Evolutionary conservation across 1,284 basidiomycete genomes (phyloP).

Genomic region (Puccinia polysora): DNA sequence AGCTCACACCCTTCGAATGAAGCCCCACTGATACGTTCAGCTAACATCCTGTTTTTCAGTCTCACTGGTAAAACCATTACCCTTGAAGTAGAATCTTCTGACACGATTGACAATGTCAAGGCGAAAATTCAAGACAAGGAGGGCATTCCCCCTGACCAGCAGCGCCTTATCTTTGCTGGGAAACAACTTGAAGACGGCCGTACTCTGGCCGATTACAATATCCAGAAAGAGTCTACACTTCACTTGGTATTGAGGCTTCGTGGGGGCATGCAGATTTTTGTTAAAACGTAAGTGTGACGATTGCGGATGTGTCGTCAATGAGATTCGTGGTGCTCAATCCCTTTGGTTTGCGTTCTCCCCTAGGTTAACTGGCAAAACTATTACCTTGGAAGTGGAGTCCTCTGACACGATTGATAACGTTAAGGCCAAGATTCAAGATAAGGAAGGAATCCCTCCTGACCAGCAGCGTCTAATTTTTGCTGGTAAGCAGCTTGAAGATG

Average conservation of each 20-base stretch:
- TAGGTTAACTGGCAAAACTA: constrained; percentile 53
- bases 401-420: too few species aligned
- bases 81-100: constrained; percentile 60
- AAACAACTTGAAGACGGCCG: constrained; percentile 56
- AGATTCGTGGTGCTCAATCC: constrained; percentile 47
- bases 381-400: constrained; percentile 62
- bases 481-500: constrained; percentile 56
- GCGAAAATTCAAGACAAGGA: constrained; percentile 60
- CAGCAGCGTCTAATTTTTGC: constrained; percentile 57
- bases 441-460: too few species aligned
- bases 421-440: too few species aligned
- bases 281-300: constrained; percentile 48
- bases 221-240: constrained; percentile 92
- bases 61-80: constrained; percentile 56
- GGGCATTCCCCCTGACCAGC: constrained; percentile 65
- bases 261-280: constrained; percentile 60
- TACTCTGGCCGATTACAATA: constrained; percentile 70
- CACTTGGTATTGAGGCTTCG: constrained; percentile 85
- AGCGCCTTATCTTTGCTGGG: constrained; percentile 56
- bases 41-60: not conserved
- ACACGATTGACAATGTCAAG: constrained; percentile 64
- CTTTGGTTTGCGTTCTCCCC: constrained; percentile 44
- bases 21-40: not conserved
- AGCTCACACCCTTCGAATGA: constrained; percentile 44
- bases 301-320: not conserved